phyloP scores from a whole-genome alignment of 805 yeast genomes.

The Myxozyma neglecta region DNA sequence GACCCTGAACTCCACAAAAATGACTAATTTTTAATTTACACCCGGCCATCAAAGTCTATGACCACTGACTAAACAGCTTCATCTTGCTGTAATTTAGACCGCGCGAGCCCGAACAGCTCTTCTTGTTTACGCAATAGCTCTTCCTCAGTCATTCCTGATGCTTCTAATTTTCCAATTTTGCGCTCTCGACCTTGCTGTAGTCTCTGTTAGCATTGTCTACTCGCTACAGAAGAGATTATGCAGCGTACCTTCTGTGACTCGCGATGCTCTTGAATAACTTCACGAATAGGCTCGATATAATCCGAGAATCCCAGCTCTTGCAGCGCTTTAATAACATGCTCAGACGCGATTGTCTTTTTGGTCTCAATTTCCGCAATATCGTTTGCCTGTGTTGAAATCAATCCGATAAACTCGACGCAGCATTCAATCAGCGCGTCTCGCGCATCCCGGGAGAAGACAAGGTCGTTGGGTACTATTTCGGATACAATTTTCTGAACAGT shows the following conservation, averaged over 20 bases:
- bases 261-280: constrained; percentile 80
- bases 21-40: no score
- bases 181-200: constrained; percentile 61
- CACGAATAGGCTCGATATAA: constrained; percentile 77
- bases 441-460: constrained; percentile 87
- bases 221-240: background rate
- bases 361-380: constrained; percentile 96
- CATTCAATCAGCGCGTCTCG: constrained; percentile 94
- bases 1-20: background rate
- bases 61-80: constrained; percentile 1
- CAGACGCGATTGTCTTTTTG: constrained; percentile 94
- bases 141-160: constrained; percentile 88
- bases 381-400: constrained; percentile 86
- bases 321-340: constrained; percentile 88
- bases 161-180: constrained; percentile 88
- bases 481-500: constrained; percentile 93
- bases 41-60: no score
- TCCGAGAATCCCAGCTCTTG: constrained; percentile 83
- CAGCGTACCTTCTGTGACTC: constrained; percentile 65
- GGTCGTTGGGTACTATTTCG: constrained; percentile 85
- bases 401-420: constrained; percentile 94
- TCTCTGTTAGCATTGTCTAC: background rate
- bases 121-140: constrained; percentile 91
- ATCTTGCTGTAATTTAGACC: constrained; percentile 38
- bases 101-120: constrained; percentile 77